Base-by-base conservation (phyloP, 2,329 filamentous ascomycete genomes). In the Ophiostoma perfectum region DNA sequence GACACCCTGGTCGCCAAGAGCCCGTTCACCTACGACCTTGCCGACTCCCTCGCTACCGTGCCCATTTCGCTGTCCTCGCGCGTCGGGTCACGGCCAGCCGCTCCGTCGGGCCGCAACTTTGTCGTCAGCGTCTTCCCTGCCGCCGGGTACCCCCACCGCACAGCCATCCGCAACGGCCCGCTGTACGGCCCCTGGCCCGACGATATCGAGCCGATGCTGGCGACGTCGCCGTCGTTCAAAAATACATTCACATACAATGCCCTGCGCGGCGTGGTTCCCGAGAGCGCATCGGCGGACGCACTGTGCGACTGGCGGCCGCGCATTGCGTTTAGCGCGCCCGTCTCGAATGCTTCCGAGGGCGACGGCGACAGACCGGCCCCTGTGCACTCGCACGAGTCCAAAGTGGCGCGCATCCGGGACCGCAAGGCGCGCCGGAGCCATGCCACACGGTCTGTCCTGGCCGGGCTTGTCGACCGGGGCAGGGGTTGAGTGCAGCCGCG, bases 1-100 rank as follows among this genome's bases (percentile, higher is more conserved):
- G 68, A 71, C 2, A 72, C 73, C 47, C 77, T 86, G n/a, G 70
- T 84, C 49, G 69, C 74, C 38, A 74, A 74, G 42, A 85, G 84
- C 70, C 84, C 84, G 1, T 74, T 86, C 58, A 76, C 77, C 42
- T 85, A 83, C 72, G 77, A 78, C 66, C 71, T 80, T 36, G 67
- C 70, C 45, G 70, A 72, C 49, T 73, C 74, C n/a, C 68, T 75
- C 70, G 36, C 70, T 68, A 39, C 70, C 72, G 52, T 58, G 52
- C 52, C 52, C 18, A 38, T 58, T 58, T 38, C 18, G 6, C 52
- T 60, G 27, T 38, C 55, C 11, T 60, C 55, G 27, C 52, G 52
- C 18, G 1, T 73, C 70, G 67, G 68, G 42, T 45, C 70, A 9
- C 42, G 68, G 41, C 69, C 70, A 55, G 66, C 70, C 4, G 70